A percentile compares a stretch with the other conserved stretches of the same genome.
phyloP scores from a whole-genome alignment of 176 grass and related monocot species.

The Phoenix dactylifera region DNA sequence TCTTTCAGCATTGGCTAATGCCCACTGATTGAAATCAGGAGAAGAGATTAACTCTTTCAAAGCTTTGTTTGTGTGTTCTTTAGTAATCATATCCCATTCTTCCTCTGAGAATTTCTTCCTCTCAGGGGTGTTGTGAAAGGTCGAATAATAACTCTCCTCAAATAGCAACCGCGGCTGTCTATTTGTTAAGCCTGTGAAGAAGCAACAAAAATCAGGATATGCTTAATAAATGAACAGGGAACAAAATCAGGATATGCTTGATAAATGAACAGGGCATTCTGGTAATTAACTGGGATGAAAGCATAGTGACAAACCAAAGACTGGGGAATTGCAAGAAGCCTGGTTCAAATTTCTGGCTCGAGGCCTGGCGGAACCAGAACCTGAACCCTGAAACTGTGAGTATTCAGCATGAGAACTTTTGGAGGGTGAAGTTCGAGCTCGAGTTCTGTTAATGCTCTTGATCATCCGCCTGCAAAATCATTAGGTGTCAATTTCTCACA shows the following conservation, averaged over 20 bases:
- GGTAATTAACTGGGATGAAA: not conserved
- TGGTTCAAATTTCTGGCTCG: constrained; percentile 21
- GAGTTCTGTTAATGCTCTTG: constrained; percentile 19
- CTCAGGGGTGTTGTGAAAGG: constrained; percentile 57
- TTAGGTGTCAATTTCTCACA: too few species aligned
- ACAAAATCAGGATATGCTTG: too few species aligned
- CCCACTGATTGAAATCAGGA: constrained; percentile 78
- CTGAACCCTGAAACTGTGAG: constrained; percentile 30
- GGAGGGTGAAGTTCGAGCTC: constrained; percentile 7
- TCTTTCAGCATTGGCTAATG: constrained; percentile 46
- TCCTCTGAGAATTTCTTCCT: constrained; percentile 53
- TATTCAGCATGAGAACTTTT: constrained; percentile 30
- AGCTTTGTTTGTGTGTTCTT: constrained; percentile 55
- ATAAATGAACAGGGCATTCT: too few species aligned
- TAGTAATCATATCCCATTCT: constrained; percentile 68
- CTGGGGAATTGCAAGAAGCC: constrained; percentile 30
- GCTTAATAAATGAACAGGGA: too few species aligned
- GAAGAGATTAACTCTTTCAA: constrained; percentile 60
- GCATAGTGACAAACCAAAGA: constrained; percentile 25
- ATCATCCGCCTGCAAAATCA: constrained; percentile 26
- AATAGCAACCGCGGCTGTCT: constrained; percentile 6
- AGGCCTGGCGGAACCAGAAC: constrained; percentile 29
- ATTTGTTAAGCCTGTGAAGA: constrained; percentile 25
- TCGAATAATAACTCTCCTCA: constrained; percentile 58
- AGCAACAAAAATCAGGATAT: not conserved